Percentiles rank a stretch among this genome's conserved stretches.
phyloP scores from a whole-genome alignment of 2,329 filamentous ascomycete species.

The Dothideomycetes sp. region DNA sequence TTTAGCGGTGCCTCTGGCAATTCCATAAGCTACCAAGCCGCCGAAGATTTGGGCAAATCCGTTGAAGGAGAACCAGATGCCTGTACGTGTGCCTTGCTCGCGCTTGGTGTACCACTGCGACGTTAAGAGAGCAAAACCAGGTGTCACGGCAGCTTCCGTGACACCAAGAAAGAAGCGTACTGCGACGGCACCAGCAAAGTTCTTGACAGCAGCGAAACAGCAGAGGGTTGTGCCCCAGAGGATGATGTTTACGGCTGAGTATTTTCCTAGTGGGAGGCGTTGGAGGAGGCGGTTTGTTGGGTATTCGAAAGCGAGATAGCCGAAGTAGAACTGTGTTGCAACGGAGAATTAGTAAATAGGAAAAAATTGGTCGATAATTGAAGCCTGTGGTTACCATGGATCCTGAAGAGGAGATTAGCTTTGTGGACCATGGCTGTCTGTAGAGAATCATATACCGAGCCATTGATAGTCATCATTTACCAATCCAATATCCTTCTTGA shows the following conservation, averaged over 20 bases:
- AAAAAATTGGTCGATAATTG: no score
- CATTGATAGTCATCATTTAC: conserved; percentile 45
- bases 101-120: conserved; percentile 62
- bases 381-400: conserved; percentile 45
- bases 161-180: conserved; percentile 60
- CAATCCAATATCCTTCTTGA: conserved; percentile 35
- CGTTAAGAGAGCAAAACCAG: conserved; percentile 59
- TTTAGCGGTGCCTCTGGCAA: conserved; percentile 46
- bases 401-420: conserved; percentile 38
- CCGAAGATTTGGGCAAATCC: conserved; percentile 56
- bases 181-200: conserved; percentile 53
- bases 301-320: conserved; percentile 54
- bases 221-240: conserved; percentile 53
- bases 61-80: conserved; percentile 62
- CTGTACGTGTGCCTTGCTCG: conserved; percentile 55
- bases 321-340: conserved; percentile 43
- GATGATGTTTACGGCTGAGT: conserved; percentile 55
- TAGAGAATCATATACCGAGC: conserved; percentile 21
- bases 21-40: conserved; percentile 54
- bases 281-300: conserved; percentile 58
- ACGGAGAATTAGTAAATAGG: no score
- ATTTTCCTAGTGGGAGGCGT: conserved; percentile 55
- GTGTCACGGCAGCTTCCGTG: conserved; percentile 60
- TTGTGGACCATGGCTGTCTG: neutral
- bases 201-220: conserved; percentile 53